Percentiles rank a stretch among this genome's conserved stretches.
These are phyloP conservation scores for Sanchytrium tribonematis DNA, from an alignment of 371 early-diverging fungal species.

Conservation along the genomic window DNA sequence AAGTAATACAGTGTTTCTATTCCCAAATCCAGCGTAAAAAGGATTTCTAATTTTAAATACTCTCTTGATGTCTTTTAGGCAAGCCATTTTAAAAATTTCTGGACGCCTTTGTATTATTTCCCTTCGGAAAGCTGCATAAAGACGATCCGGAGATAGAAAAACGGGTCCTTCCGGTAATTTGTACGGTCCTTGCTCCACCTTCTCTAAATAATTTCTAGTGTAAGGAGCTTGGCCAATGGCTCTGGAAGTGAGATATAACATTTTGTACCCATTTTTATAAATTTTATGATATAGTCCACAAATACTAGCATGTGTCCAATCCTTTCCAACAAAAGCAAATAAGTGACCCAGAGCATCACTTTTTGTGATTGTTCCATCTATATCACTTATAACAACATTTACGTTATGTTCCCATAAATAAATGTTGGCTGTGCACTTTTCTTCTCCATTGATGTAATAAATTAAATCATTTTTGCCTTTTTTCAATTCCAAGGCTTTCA, in stretches of 20 bases:
- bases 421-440: constrained; percentile 45
- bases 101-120: constrained; percentile 87
- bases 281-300: constrained; percentile 88
- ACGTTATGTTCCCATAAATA: constrained; percentile 65
- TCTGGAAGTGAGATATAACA: constrained; percentile 81
- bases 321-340: constrained; percentile 88
- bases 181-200: constrained; percentile 58
- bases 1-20: constrained; percentile 41
- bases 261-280: constrained; percentile 73
- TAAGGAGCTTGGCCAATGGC: constrained; percentile 77
- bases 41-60: constrained; percentile 41
- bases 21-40: constrained; percentile 97
- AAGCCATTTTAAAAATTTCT: constrained; percentile 92
- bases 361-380: constrained; percentile 98
- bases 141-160: constrained; percentile 83
- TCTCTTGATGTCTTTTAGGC: constrained; percentile 60
- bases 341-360: constrained; percentile 82
- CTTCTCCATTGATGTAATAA: constrained; percentile 58
- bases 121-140: constrained; percentile 63
- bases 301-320: constrained; percentile 94
- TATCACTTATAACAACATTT: constrained; percentile 85
- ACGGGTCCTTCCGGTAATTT: constrained; percentile 89
- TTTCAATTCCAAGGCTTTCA: constrained; percentile 41
- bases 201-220: constrained; percentile 70
- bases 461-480: constrained; percentile 66